Percentiles rank a stretch among this genome's conserved stretches.
These are phyloP conservation scores for Pilaira anomala DNA, from an alignment of 192 early-diverging fungal genomes.

Conservation along the genomic window DNA sequence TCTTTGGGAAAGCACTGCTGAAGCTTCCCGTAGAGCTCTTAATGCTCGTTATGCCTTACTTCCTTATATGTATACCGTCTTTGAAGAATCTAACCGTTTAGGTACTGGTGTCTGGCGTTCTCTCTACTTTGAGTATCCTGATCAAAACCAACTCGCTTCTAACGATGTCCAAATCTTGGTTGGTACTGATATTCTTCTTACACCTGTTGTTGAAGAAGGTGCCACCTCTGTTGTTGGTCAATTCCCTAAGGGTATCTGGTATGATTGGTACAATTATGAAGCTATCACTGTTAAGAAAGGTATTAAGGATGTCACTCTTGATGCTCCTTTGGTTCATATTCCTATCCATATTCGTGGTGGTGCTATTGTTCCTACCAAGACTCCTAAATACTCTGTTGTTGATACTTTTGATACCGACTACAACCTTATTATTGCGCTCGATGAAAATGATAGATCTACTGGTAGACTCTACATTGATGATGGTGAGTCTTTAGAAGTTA, in stretches of 20 bases:
- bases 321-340: conserved; percentile 50
- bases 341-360: conserved; percentile 65
- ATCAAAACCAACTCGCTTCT: conserved; percentile 21
- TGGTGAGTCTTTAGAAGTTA: conserved; percentile 45
- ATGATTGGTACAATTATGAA: conserved; percentile 49
- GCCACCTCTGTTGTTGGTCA: conserved; percentile 53
- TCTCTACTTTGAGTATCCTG: conserved; percentile 51
- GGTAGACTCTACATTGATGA: conserved; percentile 63
- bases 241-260: conserved; percentile 63
- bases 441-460: conserved; percentile 39
- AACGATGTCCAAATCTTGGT: conserved; percentile 62
- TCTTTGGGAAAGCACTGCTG: conserved; percentile 51
- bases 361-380: conserved; percentile 50
- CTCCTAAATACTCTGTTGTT: conserved; percentile 44
- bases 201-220: conserved; percentile 53
- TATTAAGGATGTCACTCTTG: conserved; percentile 32
- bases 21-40: conserved; percentile 50
- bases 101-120: conserved; percentile 57
- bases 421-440: conserved; percentile 54
- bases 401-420: conserved; percentile 42
- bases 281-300: conserved; percentile 13
- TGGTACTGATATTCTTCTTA: conserved; percentile 54
- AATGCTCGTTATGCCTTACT: conserved; percentile 55
- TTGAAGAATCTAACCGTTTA: conserved; percentile 43
- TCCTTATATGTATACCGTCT: conserved; percentile 59